Evolutionary conservation across 257 asterid genomes (phyloP), one percentile per base, ranked within the genome.

Genomic region (Ajuga chamaepitys): DNA sequence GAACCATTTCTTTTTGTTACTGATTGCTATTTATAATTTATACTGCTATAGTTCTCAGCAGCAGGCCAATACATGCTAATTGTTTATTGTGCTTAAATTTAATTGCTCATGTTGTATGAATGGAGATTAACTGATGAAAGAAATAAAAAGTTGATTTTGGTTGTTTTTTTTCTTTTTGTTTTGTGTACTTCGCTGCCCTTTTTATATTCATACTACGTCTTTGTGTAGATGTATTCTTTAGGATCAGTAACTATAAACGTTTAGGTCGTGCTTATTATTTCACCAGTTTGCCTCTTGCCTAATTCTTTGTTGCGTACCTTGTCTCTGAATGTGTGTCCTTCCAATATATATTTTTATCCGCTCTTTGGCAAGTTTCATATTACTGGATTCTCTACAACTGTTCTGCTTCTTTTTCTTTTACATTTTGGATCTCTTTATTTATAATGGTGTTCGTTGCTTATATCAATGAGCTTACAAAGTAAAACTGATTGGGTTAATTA

Each of bases 391-490:
- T 50, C 26, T 30, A 21, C 25, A 1, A 18, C 16, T 16, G 37
- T 22, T 38, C 25, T 62, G 55, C 22, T 71, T 25, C 46, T 55
- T 21, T 32, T n/a, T 30, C 13, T 24, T 45, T n/a, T 17, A 7
- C 13, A 35, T 16, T 50, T 34, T 11, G 16, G 4, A 66, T 66
- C 46, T 28, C 30, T 54, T 54, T 55, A 37, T 58, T 70, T 63
- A 10, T 75, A 41, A 37, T 42, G 77, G 45, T 65, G 16, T n/a
- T 41, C 18, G 53, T 38, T n/a, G 51, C 20, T 53, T 34, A 30
- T 54, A 51, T 25, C 17, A 35, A 28, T 28, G 22, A 65, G 51
- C 63, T 58, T 67, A 37, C 35, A 35, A 64, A 17, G 46, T 14
- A 25, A 9, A 7, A 44, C 30, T 42, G 63, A 37, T 58, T 13